These are phyloP conservation scores for Trichophyton schoenleinii DNA, from an alignment of 2,329 filamentous ascomycete species.

Conservation along the genomic window DNA sequence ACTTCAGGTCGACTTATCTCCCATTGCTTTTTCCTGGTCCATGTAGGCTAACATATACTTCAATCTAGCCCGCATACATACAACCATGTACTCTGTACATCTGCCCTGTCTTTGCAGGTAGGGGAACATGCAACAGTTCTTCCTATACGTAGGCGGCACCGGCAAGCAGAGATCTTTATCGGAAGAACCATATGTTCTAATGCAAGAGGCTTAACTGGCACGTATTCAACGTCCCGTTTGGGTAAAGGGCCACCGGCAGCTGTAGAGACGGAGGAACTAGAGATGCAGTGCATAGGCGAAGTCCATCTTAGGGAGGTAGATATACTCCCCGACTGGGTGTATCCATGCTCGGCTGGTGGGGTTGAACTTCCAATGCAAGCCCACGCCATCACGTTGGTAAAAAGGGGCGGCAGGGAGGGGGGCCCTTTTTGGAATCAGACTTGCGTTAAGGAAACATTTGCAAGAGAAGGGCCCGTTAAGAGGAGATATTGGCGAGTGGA, in stretches of 20 bases:
- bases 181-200: not conserved
- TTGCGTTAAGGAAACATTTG: not conserved
- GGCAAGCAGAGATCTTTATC: not conserved
- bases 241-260: not conserved
- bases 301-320: not conserved
- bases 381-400: not conserved
- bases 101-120: not conserved
- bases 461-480: not conserved
- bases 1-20: not conserved
- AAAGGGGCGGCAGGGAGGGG: not conserved
- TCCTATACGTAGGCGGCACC: not conserved
- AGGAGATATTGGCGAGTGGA: not conserved
- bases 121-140: not conserved
- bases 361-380: not conserved
- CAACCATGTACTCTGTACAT: not conserved
- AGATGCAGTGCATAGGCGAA: conserved; percentile 2
- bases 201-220: not conserved
- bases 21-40: conserved; percentile 1
- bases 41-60: not conserved
- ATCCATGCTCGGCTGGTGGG: not conserved
- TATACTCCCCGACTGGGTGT: not conserved
- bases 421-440: not conserved
- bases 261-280: not conserved
- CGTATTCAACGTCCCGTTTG: conserved; percentile 1
- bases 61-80: not conserved